Percentiles rank a stretch among this genome's conserved stretches.
phyloP scores from a whole-genome alignment of 768 basidiomycete genomes.

The Lentinus brumalis region DNA sequence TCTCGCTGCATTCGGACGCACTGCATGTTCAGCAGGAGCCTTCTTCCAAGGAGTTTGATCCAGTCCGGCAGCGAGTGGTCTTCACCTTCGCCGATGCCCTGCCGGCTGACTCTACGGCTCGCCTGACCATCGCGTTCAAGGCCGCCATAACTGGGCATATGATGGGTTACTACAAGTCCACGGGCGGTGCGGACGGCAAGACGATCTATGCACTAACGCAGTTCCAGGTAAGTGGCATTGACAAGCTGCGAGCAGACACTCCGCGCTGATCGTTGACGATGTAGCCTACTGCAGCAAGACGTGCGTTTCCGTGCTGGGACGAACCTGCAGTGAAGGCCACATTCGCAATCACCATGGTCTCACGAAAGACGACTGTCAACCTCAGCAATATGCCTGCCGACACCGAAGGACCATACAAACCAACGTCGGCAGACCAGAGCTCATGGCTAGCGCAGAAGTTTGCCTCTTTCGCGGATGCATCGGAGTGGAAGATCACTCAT shows the following conservation, averaged over 20 bases:
- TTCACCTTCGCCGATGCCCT: conserved; percentile 59
- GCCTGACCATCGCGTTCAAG: conserved; percentile 67
- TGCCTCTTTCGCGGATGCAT: conserved; percentile 32
- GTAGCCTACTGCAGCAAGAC: conserved; percentile 83
- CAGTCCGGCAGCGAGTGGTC: conserved; percentile 62
- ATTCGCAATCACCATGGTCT: conserved; percentile 75
- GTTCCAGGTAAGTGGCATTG: conserved; percentile 59
- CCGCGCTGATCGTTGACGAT: not conserved
- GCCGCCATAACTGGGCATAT: conserved; percentile 69
- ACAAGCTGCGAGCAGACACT: not conserved
- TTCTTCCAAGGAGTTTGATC: conserved; percentile 54
- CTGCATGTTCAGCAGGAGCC: conserved; percentile 49
- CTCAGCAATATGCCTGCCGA: conserved; percentile 85
- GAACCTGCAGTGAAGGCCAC: conserved; percentile 91
- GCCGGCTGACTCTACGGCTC: conserved; percentile 69
- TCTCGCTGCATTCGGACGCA: conserved; percentile 58
- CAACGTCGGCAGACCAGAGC: conserved; percentile 9
- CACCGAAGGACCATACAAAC: conserved; percentile 53
- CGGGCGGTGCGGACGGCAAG: conserved; percentile 63
- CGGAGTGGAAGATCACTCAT: conserved; percentile 76
- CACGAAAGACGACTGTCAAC: conserved; percentile 72
- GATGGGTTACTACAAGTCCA: conserved; percentile 82
- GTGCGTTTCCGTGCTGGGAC: conserved; percentile 90
- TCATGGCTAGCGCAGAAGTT: conserved; percentile 35
- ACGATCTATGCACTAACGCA: conserved; percentile 84